Conservation (phyloP, 2,329 filamentous ascomycete genomes). For the Blastomyces percursus region DNA sequence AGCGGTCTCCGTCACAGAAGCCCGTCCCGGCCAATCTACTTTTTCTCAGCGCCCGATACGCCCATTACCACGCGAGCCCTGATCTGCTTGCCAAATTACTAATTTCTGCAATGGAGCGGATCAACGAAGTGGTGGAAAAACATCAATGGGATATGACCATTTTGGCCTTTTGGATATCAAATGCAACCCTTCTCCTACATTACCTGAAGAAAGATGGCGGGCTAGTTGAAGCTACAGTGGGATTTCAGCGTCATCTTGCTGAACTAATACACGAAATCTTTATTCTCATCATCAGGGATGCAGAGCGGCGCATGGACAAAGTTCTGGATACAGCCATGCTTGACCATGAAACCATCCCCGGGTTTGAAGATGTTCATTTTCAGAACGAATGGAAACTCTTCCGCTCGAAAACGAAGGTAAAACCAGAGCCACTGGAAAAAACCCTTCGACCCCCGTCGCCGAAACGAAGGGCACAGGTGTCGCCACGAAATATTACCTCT, state of each 20-base stretch:
- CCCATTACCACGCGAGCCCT: conserved; percentile 84
- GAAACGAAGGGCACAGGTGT: conserved; percentile 80
- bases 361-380: conserved; percentile 92
- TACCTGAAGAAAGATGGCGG: conserved; percentile 92
- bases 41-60: conserved; percentile 89
- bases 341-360: conserved; percentile 95
- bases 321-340: conserved; percentile 88
- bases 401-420: conserved; percentile 78
- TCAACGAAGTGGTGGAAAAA: conserved; percentile 90
- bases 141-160: conserved; percentile 99
- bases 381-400: conserved; percentile 99
- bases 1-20: conserved; percentile 91
- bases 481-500: conserved; percentile 90
- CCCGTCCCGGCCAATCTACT: conserved; percentile 95
- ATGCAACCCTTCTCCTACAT: conserved; percentile 86
- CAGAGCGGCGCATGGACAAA: conserved; percentile 91
- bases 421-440: conserved; percentile 80
- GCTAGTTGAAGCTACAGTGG: conserved; percentile 65
- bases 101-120: conserved; percentile 81
- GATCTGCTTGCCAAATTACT: conserved; percentile 75
- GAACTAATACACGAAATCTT: conserved; percentile 98
- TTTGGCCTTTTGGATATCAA: conserved; percentile 96
- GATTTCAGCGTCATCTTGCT: conserved; percentile 85
- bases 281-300: conserved; percentile 91
- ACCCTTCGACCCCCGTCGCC: conserved; percentile 85